Evolutionary conservation across 2,329 filamentous ascomycete species (phyloP).

Genomic region (Diplodia intermedia): DNA sequence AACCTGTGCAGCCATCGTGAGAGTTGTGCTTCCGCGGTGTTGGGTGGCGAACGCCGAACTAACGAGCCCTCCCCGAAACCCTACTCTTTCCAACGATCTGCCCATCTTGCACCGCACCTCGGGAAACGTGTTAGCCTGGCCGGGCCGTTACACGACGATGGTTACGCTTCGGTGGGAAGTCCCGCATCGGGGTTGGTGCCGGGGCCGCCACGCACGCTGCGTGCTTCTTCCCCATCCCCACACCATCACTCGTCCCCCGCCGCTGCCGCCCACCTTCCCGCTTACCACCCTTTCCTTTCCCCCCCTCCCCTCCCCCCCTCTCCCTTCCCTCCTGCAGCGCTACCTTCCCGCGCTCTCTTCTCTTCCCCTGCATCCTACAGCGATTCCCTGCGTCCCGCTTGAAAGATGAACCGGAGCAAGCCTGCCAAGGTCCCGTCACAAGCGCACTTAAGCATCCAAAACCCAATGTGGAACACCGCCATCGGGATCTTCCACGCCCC

Average conservation of each 20-base stretch:
- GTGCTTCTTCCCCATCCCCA: no score
- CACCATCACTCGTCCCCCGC: no score
- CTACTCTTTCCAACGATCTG: no score
- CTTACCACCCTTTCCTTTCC: not conserved
- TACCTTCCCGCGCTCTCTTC: not conserved
- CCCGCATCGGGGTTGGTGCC: not conserved
- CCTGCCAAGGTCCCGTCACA: slow-evolving; percentile 1
- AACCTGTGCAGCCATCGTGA: slow-evolving; percentile 12
- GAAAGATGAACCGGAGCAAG: not conserved
- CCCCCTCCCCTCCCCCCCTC: not conserved
- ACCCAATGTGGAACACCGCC: not conserved
- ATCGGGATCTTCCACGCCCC: not conserved
- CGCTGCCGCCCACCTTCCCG: not conserved
- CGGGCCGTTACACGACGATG: slow-evolving; percentile 8
- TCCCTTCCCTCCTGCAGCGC: not conserved
- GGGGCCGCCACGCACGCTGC: not conserved
- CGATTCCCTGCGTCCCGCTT: slow-evolving; percentile 3
- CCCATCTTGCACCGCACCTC: not conserved
- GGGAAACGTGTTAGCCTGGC: not conserved
- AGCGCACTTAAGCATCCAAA: slow-evolving; percentile 19
- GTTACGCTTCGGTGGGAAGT: not conserved
- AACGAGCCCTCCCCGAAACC: no score
- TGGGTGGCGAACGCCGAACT: not conserved
- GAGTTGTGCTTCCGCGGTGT: not conserved
- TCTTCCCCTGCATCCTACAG: slow-evolving; percentile 17